Base-by-base conservation (phyloP, 305 asterid genomes). In the Andrographis paniculata region DNA sequence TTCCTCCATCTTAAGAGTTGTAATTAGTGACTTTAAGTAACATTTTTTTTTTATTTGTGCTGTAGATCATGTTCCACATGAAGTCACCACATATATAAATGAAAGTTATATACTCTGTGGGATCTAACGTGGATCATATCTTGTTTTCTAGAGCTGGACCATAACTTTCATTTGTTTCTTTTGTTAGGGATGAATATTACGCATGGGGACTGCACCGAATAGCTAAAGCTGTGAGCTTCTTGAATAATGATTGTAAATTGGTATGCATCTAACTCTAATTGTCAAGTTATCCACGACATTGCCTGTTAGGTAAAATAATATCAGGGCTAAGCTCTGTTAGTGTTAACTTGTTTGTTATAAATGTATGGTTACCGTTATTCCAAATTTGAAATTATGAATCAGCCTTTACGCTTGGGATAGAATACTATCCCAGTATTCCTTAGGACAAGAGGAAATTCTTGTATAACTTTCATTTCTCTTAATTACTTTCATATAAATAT, bases 161-260 rank as follows among this genome's bases (percentile, higher is more conserved):
- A 20, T 47, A 44, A 43, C 45, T 15, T 57, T 63, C 44, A 39
- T 31, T 53, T 14, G 50, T 51, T 43, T 69, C 50, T 58, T 59
- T 31, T 67, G 60, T 41, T 77, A 91, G 99, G 79, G 87, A 91
- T 65, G 96, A 91, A 58, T 91, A 83, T 63, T 91, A 64, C 56
- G 96, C 99, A 45, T 91, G 99, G 99, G 99, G 99, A 42, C 68
- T 91, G 66, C 86, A 91, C 70, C 95, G 94, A 69, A 91, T 91
- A 66, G 86, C 96, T 52, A 83, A 91, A 72, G 96, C 99, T 64
- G 93, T 83, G 82, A 83, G 95, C 94, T 91, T 91, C 87, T 67
- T 91, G 74, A 91, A 91, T 66, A 91, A 86, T 61, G 99, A 91
- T 66, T 91, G 99, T 64, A 91, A 91, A 76, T 74, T 91, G 76